A percentile compares a stretch with the other conserved stretches of the same genome.
Evolutionary conservation across 768 basidiomycete species (phyloP).

Genomic region (Pleurotus platypus): DNA sequence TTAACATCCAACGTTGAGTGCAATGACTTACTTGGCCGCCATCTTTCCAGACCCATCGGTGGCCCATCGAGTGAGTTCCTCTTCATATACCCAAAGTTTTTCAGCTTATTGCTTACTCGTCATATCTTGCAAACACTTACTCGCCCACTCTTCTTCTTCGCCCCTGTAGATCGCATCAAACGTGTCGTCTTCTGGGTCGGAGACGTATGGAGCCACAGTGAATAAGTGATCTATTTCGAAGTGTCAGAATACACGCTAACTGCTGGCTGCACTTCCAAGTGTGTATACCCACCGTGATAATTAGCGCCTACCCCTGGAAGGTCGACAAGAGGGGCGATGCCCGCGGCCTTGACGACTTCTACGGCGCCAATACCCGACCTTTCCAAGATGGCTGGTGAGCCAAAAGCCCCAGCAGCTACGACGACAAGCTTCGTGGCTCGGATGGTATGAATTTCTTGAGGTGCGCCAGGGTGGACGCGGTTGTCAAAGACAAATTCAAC

Average conservation of each 20-base stretch:
- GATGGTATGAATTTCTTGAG: background rate
- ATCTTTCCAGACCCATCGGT: conserved; percentile 29
- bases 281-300: background rate
- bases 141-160: background rate
- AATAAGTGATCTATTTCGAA: background rate
- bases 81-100: background rate
- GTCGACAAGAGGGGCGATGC: background rate
- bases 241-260: background rate
- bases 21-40: conserved; percentile 26
- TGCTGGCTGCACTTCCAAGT: too few species aligned
- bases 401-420: background rate
- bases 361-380: background rate
- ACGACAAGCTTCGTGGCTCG: background rate
- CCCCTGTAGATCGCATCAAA: background rate
- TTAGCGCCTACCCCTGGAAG: conserved; percentile 2
- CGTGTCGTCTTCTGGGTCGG: background rate
- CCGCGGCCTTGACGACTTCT: background rate
- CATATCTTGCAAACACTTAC: background rate
- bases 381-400: background rate
- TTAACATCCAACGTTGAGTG: background rate
- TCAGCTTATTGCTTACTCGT: background rate
- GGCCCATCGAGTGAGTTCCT: conserved; percentile 20
- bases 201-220: background rate
- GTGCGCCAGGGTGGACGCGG: conserved; percentile 10
- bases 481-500: conserved; percentile 1